Percentiles rank a stretch among this genome's conserved stretches.
Conservation (phyloP, 768 basidiomycete genomes). For the Agaricus sinodeliciosus region DNA sequence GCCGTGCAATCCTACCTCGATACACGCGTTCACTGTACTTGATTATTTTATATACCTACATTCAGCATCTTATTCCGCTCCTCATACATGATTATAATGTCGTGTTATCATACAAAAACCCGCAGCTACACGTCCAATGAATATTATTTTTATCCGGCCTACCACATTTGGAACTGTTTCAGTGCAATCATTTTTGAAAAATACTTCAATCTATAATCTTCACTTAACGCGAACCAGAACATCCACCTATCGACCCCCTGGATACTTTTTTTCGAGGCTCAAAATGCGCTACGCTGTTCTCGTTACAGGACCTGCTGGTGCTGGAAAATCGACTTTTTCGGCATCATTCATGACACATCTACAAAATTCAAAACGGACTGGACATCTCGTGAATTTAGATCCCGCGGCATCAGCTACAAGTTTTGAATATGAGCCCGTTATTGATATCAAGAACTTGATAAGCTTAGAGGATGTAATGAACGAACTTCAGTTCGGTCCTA, state of each 20-base stretch:
- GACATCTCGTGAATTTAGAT: slow-evolving; percentile 95
- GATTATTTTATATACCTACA: background rate
- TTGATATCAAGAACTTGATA: slow-evolving; percentile 92
- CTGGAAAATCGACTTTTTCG: slow-evolving; percentile 96
- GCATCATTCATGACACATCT: slow-evolving; percentile 86
- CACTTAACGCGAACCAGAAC: background rate
- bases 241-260: background rate
- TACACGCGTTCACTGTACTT: slow-evolving; percentile 5
- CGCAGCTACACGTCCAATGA: too few species aligned
- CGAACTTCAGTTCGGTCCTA: slow-evolving; percentile 92
- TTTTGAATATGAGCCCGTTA: slow-evolving; percentile 87
- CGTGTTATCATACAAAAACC: too few species aligned
- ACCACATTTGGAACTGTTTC: too few species aligned
- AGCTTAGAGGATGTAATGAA: slow-evolving; percentile 93
- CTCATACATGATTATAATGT: too few species aligned
- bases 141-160: too few species aligned
- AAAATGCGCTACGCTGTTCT: slow-evolving; percentile 84
- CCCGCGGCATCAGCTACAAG: slow-evolving; percentile 83
- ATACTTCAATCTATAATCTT: background rate
- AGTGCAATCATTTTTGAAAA: background rate
- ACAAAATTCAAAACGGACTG: slow-evolving; percentile 69
- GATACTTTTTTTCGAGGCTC: background rate
- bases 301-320: slow-evolving; percentile 94
- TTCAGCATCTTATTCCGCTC: too few species aligned
- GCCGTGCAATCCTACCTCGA: slow-evolving; percentile 28